phyloP scores from a whole-genome alignment of 768 basidiomycete genomes.

The Hygrophoropsis aurantiaca region DNA sequence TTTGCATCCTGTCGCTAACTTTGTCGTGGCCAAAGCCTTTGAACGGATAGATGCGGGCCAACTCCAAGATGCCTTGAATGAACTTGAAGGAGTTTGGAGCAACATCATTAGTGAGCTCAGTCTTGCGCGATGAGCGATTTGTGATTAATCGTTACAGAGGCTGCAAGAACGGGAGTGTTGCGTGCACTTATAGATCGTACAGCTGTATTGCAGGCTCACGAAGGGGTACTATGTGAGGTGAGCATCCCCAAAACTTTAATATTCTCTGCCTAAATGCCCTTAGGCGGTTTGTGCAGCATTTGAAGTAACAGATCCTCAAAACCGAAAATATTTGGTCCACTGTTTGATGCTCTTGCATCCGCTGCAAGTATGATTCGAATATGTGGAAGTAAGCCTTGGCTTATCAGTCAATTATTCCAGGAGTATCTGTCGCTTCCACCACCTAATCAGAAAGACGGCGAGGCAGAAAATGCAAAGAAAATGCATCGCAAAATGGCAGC shows the following conservation, averaged over 20 bases:
- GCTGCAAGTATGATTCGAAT: constrained; percentile 40
- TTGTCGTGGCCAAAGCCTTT: constrained; percentile 81
- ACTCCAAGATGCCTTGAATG: constrained; percentile 54
- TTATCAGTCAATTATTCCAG: constrained; percentile 13
- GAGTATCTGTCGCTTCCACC: constrained; percentile 16
- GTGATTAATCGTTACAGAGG: constrained; percentile 40
- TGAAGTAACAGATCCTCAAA: constrained; percentile 48
- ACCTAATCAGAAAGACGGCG: constrained; percentile 9
- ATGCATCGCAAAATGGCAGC: constrained; percentile 14
- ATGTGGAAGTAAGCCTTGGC: background rate
- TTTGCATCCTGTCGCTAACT: constrained; percentile 91
- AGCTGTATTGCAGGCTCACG: constrained; percentile 44
- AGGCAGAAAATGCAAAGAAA: constrained; percentile 12
- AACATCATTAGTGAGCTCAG: constrained; percentile 66
- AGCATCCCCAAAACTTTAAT: constrained; percentile 13
- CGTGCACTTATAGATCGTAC: constrained; percentile 74
- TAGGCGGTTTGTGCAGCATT: constrained; percentile 66
- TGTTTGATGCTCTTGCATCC: constrained; percentile 63
- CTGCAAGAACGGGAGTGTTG: constrained; percentile 74
- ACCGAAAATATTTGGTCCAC: constrained; percentile 56
- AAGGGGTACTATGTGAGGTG: constrained; percentile 58
- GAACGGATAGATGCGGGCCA: constrained; percentile 58
- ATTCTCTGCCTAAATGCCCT: constrained; percentile 7
- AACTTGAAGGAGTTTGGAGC: constrained; percentile 56
- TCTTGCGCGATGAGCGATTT: background rate